phyloP scores from a whole-genome alignment of 495 filamentous ascomycete species.

The Penicillium manginii region DNA sequence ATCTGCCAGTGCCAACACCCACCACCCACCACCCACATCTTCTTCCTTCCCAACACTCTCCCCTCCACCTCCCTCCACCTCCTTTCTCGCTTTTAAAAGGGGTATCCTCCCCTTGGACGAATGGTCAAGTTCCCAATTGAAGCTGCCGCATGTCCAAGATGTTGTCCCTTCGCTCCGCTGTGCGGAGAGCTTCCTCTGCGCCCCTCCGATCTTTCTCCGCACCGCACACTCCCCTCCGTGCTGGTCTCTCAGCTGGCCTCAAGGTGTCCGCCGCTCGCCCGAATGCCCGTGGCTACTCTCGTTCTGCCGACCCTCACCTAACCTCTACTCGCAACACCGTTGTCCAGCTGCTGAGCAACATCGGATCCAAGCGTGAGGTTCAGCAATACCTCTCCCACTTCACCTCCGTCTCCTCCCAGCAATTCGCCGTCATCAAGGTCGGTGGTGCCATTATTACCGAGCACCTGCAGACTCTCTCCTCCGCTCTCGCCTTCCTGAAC shows the following conservation, averaged over 20 bases:
- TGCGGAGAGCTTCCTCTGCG: slow-evolving; percentile 55
- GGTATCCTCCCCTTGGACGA: slow-evolving; percentile 17
- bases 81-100: slow-evolving; percentile 19
- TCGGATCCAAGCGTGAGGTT: slow-evolving; percentile 95
- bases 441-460: slow-evolving; percentile 97
- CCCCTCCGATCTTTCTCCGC: slow-evolving; percentile 53
- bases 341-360: slow-evolving; percentile 91
- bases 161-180: slow-evolving; percentile 54
- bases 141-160: slow-evolving; percentile 58
- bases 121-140: slow-evolving; percentile 30
- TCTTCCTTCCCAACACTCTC: background rate
- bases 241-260: slow-evolving; percentile 27
- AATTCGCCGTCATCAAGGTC: slow-evolving; percentile 99
- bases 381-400: slow-evolving; percentile 99
- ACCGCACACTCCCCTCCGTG: slow-evolving; percentile 40
- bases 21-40: slow-evolving; percentile 2
- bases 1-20: slow-evolving; percentile 18
- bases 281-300: slow-evolving; percentile 50
- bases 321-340: slow-evolving; percentile 82
- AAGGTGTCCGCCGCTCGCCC: slow-evolving; percentile 28
- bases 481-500: slow-evolving; percentile 88
- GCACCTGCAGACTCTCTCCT: slow-evolving; percentile 86
- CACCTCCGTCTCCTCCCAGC: slow-evolving; percentile 93
- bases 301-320: slow-evolving; percentile 49
- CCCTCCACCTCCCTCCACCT: slow-evolving; percentile 1